Percentiles rank a stretch among this genome's conserved stretches.
Evolutionary conservation across 1,284 basidiomycete genomes (phyloP).

Genomic region (Termitomyces sp.): DNA sequence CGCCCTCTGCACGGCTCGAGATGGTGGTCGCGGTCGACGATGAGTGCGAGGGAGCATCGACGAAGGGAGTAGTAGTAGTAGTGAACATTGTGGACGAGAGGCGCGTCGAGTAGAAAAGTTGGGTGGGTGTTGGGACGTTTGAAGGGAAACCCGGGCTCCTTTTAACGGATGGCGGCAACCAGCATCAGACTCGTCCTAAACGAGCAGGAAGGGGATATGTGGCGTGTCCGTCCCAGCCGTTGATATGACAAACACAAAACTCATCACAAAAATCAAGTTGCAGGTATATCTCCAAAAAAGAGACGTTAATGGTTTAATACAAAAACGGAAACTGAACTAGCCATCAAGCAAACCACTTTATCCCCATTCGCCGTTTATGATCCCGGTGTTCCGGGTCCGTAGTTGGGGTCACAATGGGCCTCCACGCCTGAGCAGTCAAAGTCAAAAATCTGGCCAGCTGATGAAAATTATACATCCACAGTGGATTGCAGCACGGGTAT

Average conservation of each 20-base stretch:
- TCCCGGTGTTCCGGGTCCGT: conserved; percentile 11
- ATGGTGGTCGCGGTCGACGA: conserved; percentile 14
- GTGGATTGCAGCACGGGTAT: no score
- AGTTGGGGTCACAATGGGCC: no score
- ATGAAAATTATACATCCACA: no score
- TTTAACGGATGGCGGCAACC: conserved; percentile 27
- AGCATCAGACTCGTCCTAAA: conserved; percentile 21
- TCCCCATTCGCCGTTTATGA: background rate
- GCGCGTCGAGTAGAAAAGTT: no score
- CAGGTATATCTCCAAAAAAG: conserved; percentile 11
- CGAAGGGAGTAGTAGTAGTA: no score
- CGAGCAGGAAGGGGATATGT: conserved; percentile 23
- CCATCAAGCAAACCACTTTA: background rate
- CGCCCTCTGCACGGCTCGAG: no score
- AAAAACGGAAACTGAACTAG: conserved; percentile 12
- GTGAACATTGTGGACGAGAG: no score
- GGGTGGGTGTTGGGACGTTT: no score
- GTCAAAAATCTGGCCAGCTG: no score
- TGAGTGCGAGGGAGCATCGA: conserved; percentile 2
- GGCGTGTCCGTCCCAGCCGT: conserved; percentile 31
- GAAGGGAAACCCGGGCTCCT: conserved; percentile 20
- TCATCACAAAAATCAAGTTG: no score
- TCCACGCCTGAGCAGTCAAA: no score
- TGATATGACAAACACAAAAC: conserved; percentile 29
- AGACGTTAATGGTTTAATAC: conserved; percentile 4